Percentiles rank a stretch among this genome's conserved stretches.
Evolutionary conservation across 2,329 filamentous ascomycete genomes (phyloP).

Genomic region (Escovopsis sp.): DNA sequence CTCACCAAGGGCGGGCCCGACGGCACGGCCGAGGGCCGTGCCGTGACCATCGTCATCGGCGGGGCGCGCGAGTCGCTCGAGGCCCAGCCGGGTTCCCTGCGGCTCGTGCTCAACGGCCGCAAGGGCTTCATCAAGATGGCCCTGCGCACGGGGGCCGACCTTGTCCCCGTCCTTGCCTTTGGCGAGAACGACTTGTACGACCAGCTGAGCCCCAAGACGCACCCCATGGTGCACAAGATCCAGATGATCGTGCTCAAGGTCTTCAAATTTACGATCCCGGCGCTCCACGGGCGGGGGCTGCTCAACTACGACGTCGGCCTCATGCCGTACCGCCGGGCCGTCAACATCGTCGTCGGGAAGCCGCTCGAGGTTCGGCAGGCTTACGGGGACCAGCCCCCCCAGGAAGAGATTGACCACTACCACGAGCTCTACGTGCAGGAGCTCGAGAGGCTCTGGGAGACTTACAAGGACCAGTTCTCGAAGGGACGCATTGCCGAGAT

Average conservation of each 20-base stretch:
- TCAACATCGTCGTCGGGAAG: conserved; percentile 80
- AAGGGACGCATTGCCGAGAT: conserved; percentile 47
- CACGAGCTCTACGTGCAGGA: conserved; percentile 69
- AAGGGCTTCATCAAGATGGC: conserved; percentile 94
- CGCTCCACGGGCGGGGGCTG: conserved; percentile 79
- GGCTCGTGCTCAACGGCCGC: conserved; percentile 65
- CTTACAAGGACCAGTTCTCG: conserved; percentile 65
- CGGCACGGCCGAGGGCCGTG: conserved; percentile 77
- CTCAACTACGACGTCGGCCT: conserved; percentile 97
- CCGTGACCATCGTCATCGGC: conserved; percentile 89
- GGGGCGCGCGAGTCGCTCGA: conserved; percentile 87
- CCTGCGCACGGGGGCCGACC: conserved; percentile 77
- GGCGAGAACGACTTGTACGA: conserved; percentile 96
- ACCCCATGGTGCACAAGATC: conserved; percentile 64
- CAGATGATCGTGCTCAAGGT: conserved; percentile 75
- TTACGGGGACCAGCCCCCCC: conserved; percentile 45
- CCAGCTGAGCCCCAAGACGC: conserved; percentile 61
- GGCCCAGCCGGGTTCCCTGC: conserved; percentile 62
- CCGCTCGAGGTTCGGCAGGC: conserved; percentile 57
- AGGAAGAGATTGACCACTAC: conserved; percentile 64
- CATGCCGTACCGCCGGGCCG: conserved; percentile 77
- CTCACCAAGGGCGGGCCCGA: conserved; percentile 67
- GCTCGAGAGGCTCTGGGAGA: conserved; percentile 56
- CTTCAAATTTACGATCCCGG: conserved; percentile 83
- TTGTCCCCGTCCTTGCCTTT: conserved; percentile 84